Evolutionary conservation across 208 protist species (phyloP).

Genomic region (Leishmania turanica): DNA sequence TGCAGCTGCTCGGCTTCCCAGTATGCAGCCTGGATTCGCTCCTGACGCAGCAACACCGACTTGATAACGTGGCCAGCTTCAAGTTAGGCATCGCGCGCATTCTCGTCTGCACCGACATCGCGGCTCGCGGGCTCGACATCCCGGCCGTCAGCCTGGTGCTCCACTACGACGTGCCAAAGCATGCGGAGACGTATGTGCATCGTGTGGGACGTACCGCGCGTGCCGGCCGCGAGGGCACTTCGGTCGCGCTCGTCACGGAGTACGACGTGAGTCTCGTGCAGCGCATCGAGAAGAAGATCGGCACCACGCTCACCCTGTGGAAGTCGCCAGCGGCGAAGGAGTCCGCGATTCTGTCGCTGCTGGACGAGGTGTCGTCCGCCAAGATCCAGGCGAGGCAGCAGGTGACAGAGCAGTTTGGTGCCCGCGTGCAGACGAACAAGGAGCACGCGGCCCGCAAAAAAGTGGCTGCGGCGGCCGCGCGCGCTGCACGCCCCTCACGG

Average conservation of each 20-base stretch:
- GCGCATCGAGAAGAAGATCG: slow-evolving; percentile 61
- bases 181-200: slow-evolving; percentile 98
- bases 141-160: slow-evolving; percentile 95
- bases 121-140: slow-evolving; percentile 98
- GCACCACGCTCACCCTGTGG: slow-evolving; percentile 46
- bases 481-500: neutral
- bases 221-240: slow-evolving; percentile 72
- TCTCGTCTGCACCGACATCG: slow-evolving; percentile 92
- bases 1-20: slow-evolving; percentile 95
- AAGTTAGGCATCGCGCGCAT: slow-evolving; percentile 91
- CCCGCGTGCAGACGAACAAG: slow-evolving; percentile 65
- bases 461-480: slow-evolving; percentile 6
- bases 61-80: slow-evolving; percentile 98
- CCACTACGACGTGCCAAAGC: slow-evolving; percentile 97
- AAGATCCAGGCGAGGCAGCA: slow-evolving; percentile 86
- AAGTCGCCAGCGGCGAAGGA: slow-evolving; percentile 57
- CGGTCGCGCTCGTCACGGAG: slow-evolving; percentile 80
- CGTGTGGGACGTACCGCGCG: slow-evolving; percentile 97
- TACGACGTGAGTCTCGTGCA: slow-evolving; percentile 79
- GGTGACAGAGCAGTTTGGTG: slow-evolving; percentile 77
- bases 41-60: slow-evolving; percentile 96
- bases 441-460: slow-evolving; percentile 48
- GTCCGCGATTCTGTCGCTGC: slow-evolving; percentile 53
- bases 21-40: slow-evolving; percentile 98
- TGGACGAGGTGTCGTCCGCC: slow-evolving; percentile 83